Conservation (phyloP, 2,329 filamentous ascomycete species). For the Trichoderma sp. region DNA sequence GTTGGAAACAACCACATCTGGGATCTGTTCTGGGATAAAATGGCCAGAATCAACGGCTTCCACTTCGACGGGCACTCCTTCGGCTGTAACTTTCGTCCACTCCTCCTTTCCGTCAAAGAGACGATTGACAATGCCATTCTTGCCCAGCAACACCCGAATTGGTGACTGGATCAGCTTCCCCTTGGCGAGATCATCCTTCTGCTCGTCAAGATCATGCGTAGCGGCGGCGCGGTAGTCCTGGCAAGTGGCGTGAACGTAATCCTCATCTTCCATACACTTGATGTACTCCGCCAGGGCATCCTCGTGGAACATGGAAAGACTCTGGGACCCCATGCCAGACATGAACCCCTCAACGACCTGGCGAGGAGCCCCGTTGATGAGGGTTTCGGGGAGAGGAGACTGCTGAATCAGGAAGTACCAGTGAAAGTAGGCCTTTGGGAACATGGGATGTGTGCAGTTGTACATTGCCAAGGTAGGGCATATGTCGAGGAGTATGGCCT, state of each 20-base stretch:
- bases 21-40: constrained; percentile 54
- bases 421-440: constrained; percentile 56
- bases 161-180: constrained; percentile 49
- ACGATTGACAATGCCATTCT: constrained; percentile 49
- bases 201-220: constrained; percentile 53
- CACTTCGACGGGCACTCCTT: constrained; percentile 40
- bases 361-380: constrained; percentile 42
- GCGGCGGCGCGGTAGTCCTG: constrained; percentile 58
- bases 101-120: constrained; percentile 51
- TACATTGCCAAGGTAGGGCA: constrained; percentile 59
- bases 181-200: constrained; percentile 45
- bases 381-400: constrained; percentile 51
- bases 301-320: constrained; percentile 31
- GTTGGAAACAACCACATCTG: constrained; percentile 43
- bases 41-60: constrained; percentile 49
- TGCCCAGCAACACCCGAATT: constrained; percentile 53
- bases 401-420: constrained; percentile 61
- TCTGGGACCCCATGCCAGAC: constrained; percentile 31
- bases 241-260: constrained; percentile 50
- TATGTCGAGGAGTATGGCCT: constrained; percentile 52
- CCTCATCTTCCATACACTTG: constrained; percentile 42
- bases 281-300: constrained; percentile 45
- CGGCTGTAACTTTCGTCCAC: constrained; percentile 50
- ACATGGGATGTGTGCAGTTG: constrained; percentile 41
- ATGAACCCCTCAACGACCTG: constrained; percentile 46